Base-by-base conservation (phyloP, 345 rosid genomes). In the Carallia pectinifolia region DNA sequence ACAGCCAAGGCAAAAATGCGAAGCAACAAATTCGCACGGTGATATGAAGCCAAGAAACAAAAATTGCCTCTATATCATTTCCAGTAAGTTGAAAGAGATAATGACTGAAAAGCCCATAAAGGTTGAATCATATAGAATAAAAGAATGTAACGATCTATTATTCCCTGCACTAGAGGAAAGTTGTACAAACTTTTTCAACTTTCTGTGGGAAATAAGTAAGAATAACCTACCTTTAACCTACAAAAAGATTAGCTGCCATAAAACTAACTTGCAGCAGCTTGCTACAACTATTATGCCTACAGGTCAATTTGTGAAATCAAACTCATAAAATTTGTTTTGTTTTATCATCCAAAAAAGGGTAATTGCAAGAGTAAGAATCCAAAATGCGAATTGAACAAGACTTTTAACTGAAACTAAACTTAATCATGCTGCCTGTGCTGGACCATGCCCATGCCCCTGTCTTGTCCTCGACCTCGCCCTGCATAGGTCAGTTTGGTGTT, bases 91-190 rank as follows among this genome's bases (percentile, higher is more conserved):
- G 13, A 10, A 1, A 13, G 4, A 1, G 50, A 13, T 12, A 3
- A 44, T 44, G 16, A 15, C 3, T 3, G 13, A 8, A 8, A 40
- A 9, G 1, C 60, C 27, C 6, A 56, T 15, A 4, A 33, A 33
- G 30, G 13, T 10, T 3, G 9, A 8, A 13, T 8, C 6, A 56
- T 2, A 56, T 13, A 63, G 39, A 53, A 48, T 53, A 7, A 66
- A 67, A 66, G 55, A 76, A 77, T 67, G 80, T 58, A 58, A 70
- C 67, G 70, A 73, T 77, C 76, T 67, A 63, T 77, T 69, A 71
- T 62, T 67, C n/a, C 47, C 72, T 47, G 19, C 55, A 34, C 12
- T 34, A 4, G 33, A 38, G 48, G 55, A 64, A n/a, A 53, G 61
- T 59, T 70, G 53, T 67, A 72, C 73, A 67, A 50, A 5, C 58